Base-by-base conservation (phyloP, 306 rosid species). In the Castanea crenata region DNA sequence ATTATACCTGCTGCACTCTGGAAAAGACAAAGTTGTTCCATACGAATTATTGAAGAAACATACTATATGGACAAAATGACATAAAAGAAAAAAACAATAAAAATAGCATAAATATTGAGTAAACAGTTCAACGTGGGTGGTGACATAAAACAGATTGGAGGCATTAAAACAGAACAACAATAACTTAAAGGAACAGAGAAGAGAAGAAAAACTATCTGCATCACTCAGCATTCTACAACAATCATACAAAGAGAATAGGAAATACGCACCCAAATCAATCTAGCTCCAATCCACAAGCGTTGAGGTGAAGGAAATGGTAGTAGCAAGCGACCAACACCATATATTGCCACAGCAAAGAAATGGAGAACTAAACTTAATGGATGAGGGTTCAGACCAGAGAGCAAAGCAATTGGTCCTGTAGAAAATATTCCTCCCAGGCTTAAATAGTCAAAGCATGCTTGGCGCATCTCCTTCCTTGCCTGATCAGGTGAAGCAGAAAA, bases 271-370 rank as follows among this genome's bases (percentile, higher is more conserved):
- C 21, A 83, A 78, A 92, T 74, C 75, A 92, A 49, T 85, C 92
- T 80, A 20, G 81, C 91, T 69, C 92, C 92, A 63, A 85, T 76
- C 92, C 92, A 80, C 6, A 89, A 21, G 32, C 92, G 90, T 76
- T 80, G 74, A 2, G 69, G 87, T 5, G 94, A 90, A 73, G 92
- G 97, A 79, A 87, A 88, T 57, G 97, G 93, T 32, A 90, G 75
- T 27, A 92, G 79, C 71, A 92, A 75, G 77, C 92, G 88, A 3
- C 89, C 88, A 76, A 89, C 86, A 16, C 94, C 94, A 20, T 90
- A 92, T 35, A 90, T 46, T 14, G 91, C 93, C 34, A 90, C 92
- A 4, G 93, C 86, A 79, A 87, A 90, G 86, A 92, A 90, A 71
- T 92, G 97, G 57, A 87, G 86, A 76, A 92, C 86, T 74, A 92